These are phyloP conservation scores for Sclerotinia spermophila DNA, from an alignment of 2,329 filamentous ascomycete species.

Conservation along the genomic window DNA sequence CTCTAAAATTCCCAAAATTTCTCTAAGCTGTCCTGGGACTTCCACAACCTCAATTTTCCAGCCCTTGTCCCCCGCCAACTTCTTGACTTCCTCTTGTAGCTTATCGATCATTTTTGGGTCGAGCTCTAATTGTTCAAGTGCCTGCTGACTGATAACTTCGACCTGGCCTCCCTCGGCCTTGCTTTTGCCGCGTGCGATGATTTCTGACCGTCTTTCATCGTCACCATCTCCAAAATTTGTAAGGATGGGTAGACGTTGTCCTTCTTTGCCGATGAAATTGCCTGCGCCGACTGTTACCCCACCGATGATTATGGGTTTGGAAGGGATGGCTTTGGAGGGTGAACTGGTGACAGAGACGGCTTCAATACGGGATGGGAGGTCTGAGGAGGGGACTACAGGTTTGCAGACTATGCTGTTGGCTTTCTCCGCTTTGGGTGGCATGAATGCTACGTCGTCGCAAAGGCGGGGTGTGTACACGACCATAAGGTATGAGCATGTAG, in stretches of 20 bases:
- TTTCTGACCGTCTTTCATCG: conserved; percentile 50
- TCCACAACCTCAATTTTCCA: conserved; percentile 83
- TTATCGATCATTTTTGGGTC: conserved; percentile 61
- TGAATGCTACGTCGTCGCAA: conserved; percentile 72
- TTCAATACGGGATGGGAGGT: conserved; percentile 27
- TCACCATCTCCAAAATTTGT: conserved; percentile 48
- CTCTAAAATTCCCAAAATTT: conserved; percentile 69
- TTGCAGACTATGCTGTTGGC: conserved; percentile 60
- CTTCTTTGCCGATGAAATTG: conserved; percentile 34
- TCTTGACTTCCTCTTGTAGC: conserved; percentile 64
- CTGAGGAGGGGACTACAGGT: conserved; percentile 51
- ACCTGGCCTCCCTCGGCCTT: conserved; percentile 34
- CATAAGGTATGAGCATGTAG: conserved; percentile 70
- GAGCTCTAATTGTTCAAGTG: conserved; percentile 61
- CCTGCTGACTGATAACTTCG: conserved; percentile 53
- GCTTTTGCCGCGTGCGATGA: conserved; percentile 31
- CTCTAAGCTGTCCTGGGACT: conserved; percentile 53
- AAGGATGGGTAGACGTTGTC: conserved; percentile 33
- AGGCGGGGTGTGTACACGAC: conserved; percentile 69
- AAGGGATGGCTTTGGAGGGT: not conserved
- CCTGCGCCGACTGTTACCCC: conserved; percentile 34
- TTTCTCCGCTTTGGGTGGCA: conserved; percentile 61
- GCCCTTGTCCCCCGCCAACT: conserved; percentile 63
- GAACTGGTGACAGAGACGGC: not conserved
- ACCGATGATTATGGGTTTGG: conserved; percentile 34